Evolutionary conservation across 768 basidiomycete genomes (phyloP).

Genomic region (Phanerochaete carnosa): DNA sequence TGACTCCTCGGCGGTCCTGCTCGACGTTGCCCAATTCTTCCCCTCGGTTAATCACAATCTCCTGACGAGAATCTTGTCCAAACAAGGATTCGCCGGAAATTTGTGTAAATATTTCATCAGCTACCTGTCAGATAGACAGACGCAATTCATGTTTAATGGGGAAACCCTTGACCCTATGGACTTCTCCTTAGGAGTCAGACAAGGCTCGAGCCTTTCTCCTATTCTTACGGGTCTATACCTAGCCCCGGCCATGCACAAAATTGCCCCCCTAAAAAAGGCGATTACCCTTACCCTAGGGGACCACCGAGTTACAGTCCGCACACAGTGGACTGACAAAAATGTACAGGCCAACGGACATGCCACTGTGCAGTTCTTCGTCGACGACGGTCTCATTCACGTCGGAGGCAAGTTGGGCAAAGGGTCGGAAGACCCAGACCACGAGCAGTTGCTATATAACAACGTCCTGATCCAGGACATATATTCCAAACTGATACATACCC

Average conservation of each 20-base stretch:
- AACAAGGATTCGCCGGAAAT: conserved; percentile 9
- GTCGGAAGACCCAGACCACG: neutral
- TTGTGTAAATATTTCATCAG: conserved; percentile 7
- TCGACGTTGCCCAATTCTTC: conserved; percentile 19
- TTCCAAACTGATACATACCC: neutral
- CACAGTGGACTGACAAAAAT: neutral
- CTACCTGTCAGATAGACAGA: conserved; percentile 5
- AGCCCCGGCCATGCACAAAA: conserved; percentile 8
- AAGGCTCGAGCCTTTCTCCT: conserved; percentile 17
- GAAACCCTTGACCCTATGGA: neutral
- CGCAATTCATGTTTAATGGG: conserved; percentile 8
- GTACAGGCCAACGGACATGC: neutral
- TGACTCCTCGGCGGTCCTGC: conserved; percentile 4
- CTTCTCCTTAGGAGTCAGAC: conserved; percentile 8
- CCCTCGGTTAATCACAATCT: conserved; percentile 11
- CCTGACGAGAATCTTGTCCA: neutral
- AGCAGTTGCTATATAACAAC: neutral
- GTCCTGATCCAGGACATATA: too few species aligned
- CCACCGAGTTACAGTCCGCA: too few species aligned
- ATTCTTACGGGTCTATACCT: conserved; percentile 12
- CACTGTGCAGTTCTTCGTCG: conserved; percentile 12
- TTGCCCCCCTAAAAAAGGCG: neutral
- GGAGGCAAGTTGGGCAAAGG: neutral
- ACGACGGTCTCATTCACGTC: conserved; percentile 11
- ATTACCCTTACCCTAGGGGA: too few species aligned